phyloP scores from a whole-genome alignment of 495 filamentous ascomycete species.

The Amniculicola lignicola region DNA sequence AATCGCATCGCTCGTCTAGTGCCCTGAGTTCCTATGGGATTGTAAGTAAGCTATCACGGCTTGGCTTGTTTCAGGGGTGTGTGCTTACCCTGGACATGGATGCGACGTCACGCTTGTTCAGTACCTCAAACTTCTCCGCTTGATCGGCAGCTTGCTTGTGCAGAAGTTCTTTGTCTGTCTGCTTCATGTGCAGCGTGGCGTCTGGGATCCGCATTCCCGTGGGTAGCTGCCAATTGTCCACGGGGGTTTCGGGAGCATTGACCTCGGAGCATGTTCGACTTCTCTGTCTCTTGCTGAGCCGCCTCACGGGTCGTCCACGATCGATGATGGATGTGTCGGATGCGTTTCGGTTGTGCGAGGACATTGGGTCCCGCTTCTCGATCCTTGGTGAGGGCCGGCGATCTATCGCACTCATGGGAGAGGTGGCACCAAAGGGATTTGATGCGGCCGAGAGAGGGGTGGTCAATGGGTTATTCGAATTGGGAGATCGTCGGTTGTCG shows the following conservation, averaged over 20 bases:
- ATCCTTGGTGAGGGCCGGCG: conserved; percentile 29
- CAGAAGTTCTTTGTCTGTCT: conserved; percentile 52
- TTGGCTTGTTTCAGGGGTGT: background rate
- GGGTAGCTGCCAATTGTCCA: conserved; percentile 49
- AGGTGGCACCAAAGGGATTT: conserved; percentile 26
- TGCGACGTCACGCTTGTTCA: conserved; percentile 65
- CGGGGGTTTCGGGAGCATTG: conserved; percentile 30
- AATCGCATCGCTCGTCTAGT: conserved; percentile 69
- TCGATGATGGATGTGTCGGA: conserved; percentile 62
- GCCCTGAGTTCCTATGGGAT: conserved; percentile 60
- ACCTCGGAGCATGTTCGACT: conserved; percentile 36
- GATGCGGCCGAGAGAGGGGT: conserved; percentile 24
- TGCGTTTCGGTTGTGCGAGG: conserved; percentile 48
- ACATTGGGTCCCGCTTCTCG: conserved; percentile 25
- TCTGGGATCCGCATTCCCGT: conserved; percentile 54
- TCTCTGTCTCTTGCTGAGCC: conserved; percentile 37
- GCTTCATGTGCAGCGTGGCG: conserved; percentile 48
- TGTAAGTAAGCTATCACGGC: background rate
- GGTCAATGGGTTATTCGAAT: conserved; percentile 11
- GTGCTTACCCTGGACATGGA: conserved; percentile 56
- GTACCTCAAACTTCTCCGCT: conserved; percentile 63
- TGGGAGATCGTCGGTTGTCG: conserved; percentile 28
- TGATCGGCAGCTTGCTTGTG: conserved; percentile 62
- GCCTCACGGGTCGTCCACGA: conserved; percentile 55
- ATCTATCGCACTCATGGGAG: conserved; percentile 23